Percentiles rank a stretch among this genome's conserved stretches.
Conservation (phyloP, 805 yeast genomes). For the Maudiozyma serrabonitensis region DNA sequence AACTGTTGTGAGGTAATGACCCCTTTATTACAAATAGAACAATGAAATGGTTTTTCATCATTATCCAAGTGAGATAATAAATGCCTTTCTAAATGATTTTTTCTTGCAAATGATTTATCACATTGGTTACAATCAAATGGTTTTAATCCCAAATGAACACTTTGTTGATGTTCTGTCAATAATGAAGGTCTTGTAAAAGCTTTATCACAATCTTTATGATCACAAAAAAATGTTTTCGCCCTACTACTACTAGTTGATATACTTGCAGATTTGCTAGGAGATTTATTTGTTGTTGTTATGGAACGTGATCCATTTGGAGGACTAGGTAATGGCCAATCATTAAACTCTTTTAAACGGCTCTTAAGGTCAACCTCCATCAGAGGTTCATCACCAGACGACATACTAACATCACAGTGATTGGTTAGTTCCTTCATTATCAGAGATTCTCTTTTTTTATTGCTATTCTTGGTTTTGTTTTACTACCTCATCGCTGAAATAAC, state of each 20-base stretch:
- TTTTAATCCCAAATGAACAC: constrained; percentile 62
- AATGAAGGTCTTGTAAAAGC: constrained; percentile 74
- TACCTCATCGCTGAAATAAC: no score
- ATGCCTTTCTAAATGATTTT: constrained; percentile 75
- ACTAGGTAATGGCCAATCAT: not conserved
- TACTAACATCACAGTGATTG: not conserved
- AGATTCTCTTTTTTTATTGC: no score
- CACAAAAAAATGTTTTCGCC: constrained; percentile 56
- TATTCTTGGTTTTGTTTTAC: no score
- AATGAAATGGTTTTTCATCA: constrained; percentile 57
- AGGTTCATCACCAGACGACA: not conserved
- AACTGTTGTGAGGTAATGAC: constrained; percentile 73
- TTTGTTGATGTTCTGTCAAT: constrained; percentile 67
- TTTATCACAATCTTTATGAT: constrained; percentile 57
- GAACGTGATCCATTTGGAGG: not conserved
- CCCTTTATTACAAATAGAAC: constrained; percentile 73
- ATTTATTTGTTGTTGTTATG: not conserved
- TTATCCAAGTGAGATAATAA: constrained; percentile 45
- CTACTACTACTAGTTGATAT: constrained; percentile 29
- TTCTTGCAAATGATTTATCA: constrained; percentile 55
- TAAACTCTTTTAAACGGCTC: not conserved
- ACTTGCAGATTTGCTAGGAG: not conserved
- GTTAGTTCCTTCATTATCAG: no score
- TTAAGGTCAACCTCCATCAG: not conserved
- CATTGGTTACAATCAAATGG: constrained; percentile 69